Percentiles rank a stretch among this genome's conserved stretches.
These are phyloP conservation scores for Nannochloropsis salina DNA, from an alignment of 108 stramenopile species.

Conservation along the genomic window DNA sequence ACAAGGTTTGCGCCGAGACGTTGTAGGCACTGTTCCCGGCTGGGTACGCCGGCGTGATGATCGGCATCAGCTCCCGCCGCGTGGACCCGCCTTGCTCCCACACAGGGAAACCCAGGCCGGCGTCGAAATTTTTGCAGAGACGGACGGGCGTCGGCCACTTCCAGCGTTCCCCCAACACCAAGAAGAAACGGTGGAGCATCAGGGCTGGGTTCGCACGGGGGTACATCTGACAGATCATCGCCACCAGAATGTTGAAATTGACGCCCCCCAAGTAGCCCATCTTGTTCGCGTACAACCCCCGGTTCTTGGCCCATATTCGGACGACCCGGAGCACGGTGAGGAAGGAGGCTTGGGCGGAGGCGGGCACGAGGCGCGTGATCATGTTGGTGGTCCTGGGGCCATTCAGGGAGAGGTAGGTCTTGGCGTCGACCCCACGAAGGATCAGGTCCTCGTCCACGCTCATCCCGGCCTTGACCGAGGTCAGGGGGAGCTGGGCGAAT, in stretches of 20 bases:
- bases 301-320: slow-evolving; percentile 66
- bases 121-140: slow-evolving; percentile 26
- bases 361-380: slow-evolving; percentile 73
- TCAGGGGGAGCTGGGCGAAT: slow-evolving; percentile 76
- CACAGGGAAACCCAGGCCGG: neutral
- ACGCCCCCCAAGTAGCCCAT: slow-evolving; percentile 91
- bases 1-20: slow-evolving; percentile 73
- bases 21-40: slow-evolving; percentile 92
- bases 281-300: slow-evolving; percentile 89
- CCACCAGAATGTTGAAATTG: slow-evolving; percentile 87
- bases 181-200: slow-evolving; percentile 60
- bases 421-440: slow-evolving; percentile 77
- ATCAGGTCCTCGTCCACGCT: slow-evolving; percentile 90
- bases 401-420: slow-evolving; percentile 75
- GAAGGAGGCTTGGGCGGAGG: slow-evolving; percentile 65
- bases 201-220: slow-evolving; percentile 52
- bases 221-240: slow-evolving; percentile 72
- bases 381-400: slow-evolving; percentile 87
- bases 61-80: slow-evolving; percentile 61
- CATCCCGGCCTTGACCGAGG: slow-evolving; percentile 64
- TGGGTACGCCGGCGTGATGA: slow-evolving; percentile 94
- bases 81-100: neutral
- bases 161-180: slow-evolving; percentile 65
- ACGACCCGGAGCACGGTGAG: slow-evolving; percentile 66
- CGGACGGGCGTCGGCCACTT: slow-evolving; percentile 63